phyloP scores from a whole-genome alignment of 2,329 filamentous ascomycete genomes.

The Colletotrichum godetiae region DNA sequence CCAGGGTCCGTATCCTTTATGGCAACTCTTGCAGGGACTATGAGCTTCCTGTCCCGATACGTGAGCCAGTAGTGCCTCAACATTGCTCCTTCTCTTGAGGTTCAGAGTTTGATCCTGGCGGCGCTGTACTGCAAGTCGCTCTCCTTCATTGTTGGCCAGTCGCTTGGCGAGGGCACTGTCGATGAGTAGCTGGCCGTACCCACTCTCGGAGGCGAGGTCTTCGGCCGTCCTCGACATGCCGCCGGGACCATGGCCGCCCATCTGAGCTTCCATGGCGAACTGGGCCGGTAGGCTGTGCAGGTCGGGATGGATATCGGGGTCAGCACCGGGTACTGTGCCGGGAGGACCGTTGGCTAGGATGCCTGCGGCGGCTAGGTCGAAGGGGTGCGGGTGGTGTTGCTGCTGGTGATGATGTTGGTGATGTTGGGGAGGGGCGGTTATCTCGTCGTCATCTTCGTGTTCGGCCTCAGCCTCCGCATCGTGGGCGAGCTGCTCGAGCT shows the following conservation, averaged over 20 bases:
- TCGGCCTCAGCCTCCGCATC: constrained; percentile 39
- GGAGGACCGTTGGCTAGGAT: constrained; percentile 45
- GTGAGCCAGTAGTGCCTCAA: constrained; percentile 69
- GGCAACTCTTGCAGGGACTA: constrained; percentile 69
- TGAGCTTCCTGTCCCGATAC: constrained; percentile 62
- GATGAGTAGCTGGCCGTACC: constrained; percentile 59
- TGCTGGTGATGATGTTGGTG: constrained; percentile 34
- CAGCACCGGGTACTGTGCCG: constrained; percentile 35
- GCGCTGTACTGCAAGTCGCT: constrained; percentile 63
- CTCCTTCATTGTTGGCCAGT: constrained; percentile 60
- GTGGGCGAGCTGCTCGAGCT: constrained; percentile 45
- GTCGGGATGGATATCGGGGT: constrained; percentile 40
- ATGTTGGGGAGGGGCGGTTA: constrained; percentile 27
- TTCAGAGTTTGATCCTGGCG: constrained; percentile 66
- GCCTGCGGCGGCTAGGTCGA: constrained; percentile 45
- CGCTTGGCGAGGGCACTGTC: constrained; percentile 67
- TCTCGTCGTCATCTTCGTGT: constrained; percentile 33
- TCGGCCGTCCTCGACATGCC: constrained; percentile 52
- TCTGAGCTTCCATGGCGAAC: constrained; percentile 39
- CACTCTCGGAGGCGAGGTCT: constrained; percentile 58
- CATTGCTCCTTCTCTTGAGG: constrained; percentile 67
- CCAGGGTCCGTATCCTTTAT: constrained; percentile 71
- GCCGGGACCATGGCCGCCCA: constrained; percentile 26
- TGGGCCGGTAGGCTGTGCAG: constrained; percentile 40
- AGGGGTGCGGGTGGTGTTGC: constrained; percentile 39